Conservation (phyloP, 441 rosid species). For the Gossypium aridum region DNA sequence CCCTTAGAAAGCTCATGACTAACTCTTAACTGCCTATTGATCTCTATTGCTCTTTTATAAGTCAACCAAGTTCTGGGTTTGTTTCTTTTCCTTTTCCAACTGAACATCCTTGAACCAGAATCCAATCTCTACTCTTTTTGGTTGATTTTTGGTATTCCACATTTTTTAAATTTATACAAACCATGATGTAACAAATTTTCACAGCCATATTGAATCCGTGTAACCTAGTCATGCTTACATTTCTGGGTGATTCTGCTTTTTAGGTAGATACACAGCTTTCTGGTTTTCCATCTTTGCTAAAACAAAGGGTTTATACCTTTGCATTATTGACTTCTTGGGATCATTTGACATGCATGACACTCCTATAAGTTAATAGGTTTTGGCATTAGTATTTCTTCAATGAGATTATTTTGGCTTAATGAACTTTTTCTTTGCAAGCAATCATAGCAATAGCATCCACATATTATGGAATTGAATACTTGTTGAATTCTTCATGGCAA, state of each 20-base stretch:
- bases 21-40: background rate
- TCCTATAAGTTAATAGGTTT: background rate
- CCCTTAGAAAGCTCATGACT: background rate
- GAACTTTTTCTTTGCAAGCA: background rate
- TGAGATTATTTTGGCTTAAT: background rate
- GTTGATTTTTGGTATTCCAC: background rate
- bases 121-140: background rate
- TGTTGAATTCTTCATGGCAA: background rate
- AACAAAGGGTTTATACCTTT: background rate
- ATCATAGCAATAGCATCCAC: background rate
- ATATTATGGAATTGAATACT: background rate
- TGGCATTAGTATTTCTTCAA: background rate
- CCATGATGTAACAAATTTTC: background rate
- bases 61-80: background rate
- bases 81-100: background rate
- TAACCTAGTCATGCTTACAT: background rate
- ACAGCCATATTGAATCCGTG: background rate
- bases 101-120: background rate
- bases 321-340: background rate
- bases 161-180: background rate
- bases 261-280: background rate
- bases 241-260: background rate
- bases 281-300: background rate
- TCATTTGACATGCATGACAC: background rate
- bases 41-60: background rate